Evolutionary conservation across 2,329 filamentous ascomycete genomes (phyloP).

Genomic region (Trichoderma hamatum): DNA sequence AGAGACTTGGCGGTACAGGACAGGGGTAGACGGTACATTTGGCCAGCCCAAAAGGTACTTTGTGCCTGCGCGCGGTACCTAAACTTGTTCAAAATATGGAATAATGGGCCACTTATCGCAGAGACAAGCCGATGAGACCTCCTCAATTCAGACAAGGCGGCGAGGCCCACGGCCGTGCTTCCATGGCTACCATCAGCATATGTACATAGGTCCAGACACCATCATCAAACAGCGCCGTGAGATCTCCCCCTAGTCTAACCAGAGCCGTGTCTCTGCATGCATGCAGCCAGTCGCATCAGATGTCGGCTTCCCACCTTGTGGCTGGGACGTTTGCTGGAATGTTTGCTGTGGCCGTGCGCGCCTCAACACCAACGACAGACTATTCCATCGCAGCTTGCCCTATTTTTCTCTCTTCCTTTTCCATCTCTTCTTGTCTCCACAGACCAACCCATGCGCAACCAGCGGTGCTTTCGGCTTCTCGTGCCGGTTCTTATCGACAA

Average conservation of each 20-base stretch:
- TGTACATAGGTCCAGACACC: background rate
- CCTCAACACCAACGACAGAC: background rate
- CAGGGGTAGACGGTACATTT: slow-evolving; percentile 23
- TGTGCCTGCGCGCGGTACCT: background rate
- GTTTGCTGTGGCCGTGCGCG: slow-evolving; percentile 6
- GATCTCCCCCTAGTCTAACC: background rate
- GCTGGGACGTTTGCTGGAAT: background rate
- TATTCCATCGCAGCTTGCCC: background rate
- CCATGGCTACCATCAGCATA: background rate
- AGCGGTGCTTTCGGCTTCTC: background rate
- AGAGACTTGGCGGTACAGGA: slow-evolving; percentile 20
- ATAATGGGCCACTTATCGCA: slow-evolving; percentile 16
- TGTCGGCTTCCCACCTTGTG: background rate
- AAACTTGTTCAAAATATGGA: background rate
- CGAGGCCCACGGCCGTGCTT: background rate
- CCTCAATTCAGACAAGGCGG: slow-evolving; percentile 20
- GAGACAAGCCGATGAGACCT: slow-evolving; percentile 16
- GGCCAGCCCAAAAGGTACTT: background rate
- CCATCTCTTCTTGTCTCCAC: background rate
- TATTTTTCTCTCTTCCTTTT: background rate
- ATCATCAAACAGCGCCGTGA: background rate
- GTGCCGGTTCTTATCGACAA: slow-evolving; percentile 4
- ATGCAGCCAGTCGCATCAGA: slow-evolving; percentile 4
- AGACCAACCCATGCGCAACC: background rate
- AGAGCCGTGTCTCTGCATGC: slow-evolving; percentile 7